Conservation (phyloP, 2,329 filamentous ascomycete genomes). For the Bisporella sp. region DNA sequence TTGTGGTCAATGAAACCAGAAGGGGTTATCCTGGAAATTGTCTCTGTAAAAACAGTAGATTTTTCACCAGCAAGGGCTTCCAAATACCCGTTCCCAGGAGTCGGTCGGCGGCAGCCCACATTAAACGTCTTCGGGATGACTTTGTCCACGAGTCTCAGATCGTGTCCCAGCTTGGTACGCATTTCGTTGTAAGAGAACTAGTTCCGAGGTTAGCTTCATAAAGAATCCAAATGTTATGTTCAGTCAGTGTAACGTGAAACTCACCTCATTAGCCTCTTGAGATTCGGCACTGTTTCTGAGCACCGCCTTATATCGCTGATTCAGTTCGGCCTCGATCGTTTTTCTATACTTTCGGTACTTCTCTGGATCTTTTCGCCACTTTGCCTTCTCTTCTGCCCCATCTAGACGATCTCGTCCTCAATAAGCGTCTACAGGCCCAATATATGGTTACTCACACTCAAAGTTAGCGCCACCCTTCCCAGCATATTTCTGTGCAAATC, state of each 20-base stretch:
- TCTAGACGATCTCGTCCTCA: constrained; percentile 13
- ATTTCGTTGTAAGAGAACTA: constrained; percentile 8
- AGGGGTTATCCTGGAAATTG: constrained; percentile 25
- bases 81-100: constrained; percentile 34
- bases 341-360: constrained; percentile 10
- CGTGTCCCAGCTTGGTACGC: constrained; percentile 15
- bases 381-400: constrained; percentile 31
- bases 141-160: constrained; percentile 5
- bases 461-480: constrained; percentile 10
- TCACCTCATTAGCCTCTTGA: constrained; percentile 1
- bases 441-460: constrained; percentile 8
- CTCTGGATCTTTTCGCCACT: constrained; percentile 31
- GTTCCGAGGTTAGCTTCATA: no score
- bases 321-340: constrained; percentile 12
- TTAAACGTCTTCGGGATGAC: constrained; percentile 70
- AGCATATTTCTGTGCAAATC: constrained; percentile 15
- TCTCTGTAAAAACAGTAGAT: constrained; percentile 9
- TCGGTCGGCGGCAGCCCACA: constrained; percentile 68
- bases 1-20: constrained; percentile 26
- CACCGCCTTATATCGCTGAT: constrained; percentile 11
- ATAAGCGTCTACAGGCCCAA: constrained; percentile 15
- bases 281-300: constrained; percentile 8
- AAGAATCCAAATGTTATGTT: no score
- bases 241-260: no score
- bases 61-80: constrained; percentile 34